These are phyloP conservation scores for Moricandia moricandioides DNA, from an alignment of 345 rosid species.

Conservation along the genomic window DNA sequence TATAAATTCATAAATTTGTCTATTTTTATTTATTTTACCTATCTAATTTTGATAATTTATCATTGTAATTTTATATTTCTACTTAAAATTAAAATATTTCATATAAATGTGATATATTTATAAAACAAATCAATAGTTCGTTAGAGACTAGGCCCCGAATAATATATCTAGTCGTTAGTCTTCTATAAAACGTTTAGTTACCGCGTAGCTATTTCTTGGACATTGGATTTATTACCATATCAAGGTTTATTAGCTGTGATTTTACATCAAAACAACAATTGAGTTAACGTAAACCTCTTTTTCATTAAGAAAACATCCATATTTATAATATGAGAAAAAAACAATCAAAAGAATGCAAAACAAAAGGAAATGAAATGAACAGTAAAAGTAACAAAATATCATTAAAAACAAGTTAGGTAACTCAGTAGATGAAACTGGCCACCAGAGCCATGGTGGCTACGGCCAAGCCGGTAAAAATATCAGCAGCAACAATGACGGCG, in stretches of 20 bases:
- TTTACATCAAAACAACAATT: neutral
- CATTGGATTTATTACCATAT: no score
- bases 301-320: neutral
- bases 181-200: no score
- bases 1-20: no score
- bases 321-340: neutral
- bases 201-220: no score
- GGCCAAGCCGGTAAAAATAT: neutral
- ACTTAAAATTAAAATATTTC: no score
- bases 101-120: no score
- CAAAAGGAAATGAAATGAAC: neutral
- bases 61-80: no score
- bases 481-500: neutral
- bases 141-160: no score
- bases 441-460: neutral
- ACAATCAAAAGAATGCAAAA: neutral
- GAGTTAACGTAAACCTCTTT: neutral
- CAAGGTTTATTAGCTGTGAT: neutral
- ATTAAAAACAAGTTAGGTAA: neutral
- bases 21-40: no score
- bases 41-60: no score
- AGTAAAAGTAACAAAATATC: neutral
- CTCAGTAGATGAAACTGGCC: conserved; percentile 17
- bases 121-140: no score
- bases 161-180: no score